Evolutionary conservation across 768 basidiomycete species (phyloP).

Genomic region (Paxillus ammoniavirescens): DNA sequence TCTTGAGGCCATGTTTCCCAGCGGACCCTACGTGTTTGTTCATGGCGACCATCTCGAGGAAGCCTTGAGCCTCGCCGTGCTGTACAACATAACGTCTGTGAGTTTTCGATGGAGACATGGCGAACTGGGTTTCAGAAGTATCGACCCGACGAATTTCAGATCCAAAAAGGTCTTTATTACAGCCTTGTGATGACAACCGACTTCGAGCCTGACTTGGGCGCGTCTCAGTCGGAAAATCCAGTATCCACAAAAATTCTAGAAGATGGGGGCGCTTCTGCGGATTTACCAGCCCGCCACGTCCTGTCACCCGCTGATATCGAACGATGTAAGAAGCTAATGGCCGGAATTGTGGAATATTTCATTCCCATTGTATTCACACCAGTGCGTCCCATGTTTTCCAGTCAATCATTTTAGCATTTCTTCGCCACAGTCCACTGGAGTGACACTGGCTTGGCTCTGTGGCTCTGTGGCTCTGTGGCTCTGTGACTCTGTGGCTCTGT

Average conservation of each 20-base stretch:
- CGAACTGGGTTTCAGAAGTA: background rate
- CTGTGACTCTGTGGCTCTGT: background rate
- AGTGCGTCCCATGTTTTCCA: slow-evolving; percentile 21
- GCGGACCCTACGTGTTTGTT: slow-evolving; percentile 42
- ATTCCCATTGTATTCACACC: slow-evolving; percentile 73
- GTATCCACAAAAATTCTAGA: background rate
- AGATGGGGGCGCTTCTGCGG: background rate
- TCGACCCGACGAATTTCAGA: slow-evolving; percentile 33
- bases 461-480: background rate
- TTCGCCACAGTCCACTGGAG: background rate
- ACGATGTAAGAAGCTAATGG: slow-evolving; percentile 51
- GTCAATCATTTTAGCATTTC: background rate
- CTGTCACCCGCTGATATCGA: slow-evolving; percentile 34
- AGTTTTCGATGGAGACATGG: slow-evolving; percentile 22
- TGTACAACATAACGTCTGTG: slow-evolving; percentile 49
- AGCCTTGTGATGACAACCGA: slow-evolving; percentile 58
- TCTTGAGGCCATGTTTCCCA: slow-evolving; percentile 48
- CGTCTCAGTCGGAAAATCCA: slow-evolving; percentile 4
- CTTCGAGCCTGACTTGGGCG: slow-evolving; percentile 42
- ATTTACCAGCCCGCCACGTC: slow-evolving; percentile 17
- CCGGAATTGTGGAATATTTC: slow-evolving; percentile 59
- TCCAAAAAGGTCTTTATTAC: slow-evolving; percentile 64
- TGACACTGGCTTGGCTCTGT: background rate
- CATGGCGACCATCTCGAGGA: slow-evolving; percentile 48
- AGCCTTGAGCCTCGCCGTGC: slow-evolving; percentile 50